Base-by-base conservation (phyloP, 805 yeast species). In the Zygoascus tannicola region DNA sequence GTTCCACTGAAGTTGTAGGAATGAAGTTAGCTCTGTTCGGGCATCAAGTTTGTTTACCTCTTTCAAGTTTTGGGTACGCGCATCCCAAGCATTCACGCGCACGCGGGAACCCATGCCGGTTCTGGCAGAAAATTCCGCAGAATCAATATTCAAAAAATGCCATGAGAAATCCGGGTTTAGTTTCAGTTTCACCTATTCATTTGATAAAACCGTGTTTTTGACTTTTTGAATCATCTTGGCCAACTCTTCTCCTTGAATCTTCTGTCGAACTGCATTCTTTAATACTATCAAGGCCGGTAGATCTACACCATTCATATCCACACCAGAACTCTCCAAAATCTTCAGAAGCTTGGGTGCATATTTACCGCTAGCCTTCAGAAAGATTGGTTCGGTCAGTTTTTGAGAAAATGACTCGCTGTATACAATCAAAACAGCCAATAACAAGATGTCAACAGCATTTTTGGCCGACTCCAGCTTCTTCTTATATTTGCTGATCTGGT, bases 301-400 rank as follows among this genome's bases (percentile, higher is more conserved):
- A 26, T 37, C 32, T 21, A 40, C 18, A 10, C 20, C 23, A 4
- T 20, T 30, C 22, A 38, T 38, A 14, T 32, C 26, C 21, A 20
- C 21, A 19, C 5, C 21, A 14, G 30, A 16, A 30, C 23, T 22
- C 26, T 4, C 34, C 3, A 55, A 49, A 18, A 40, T 48, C 38
- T 55, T 55, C 35, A 60, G 47, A 3, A 60, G 35, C 28, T 56
- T 56, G 4, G 64, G 63, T 18, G 58, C 55, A 16, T 50, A 48
- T 42, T 58, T 59, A 14, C 65, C 63, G 4, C 52, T 39, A 22
- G 57, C 44, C 19, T 52, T 47, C 18, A 60, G 47, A 8, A 51
- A 32, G 2, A 57, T 58, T 5, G 49, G 45, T 19, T 36, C 38
- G 16, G 47, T 40, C 4, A 20, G 16, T 2, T 56, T 50, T 22